Conservation (phyloP, 2,329 filamentous ascomycete species). For the Ceratocystis lukuohia region DNA sequence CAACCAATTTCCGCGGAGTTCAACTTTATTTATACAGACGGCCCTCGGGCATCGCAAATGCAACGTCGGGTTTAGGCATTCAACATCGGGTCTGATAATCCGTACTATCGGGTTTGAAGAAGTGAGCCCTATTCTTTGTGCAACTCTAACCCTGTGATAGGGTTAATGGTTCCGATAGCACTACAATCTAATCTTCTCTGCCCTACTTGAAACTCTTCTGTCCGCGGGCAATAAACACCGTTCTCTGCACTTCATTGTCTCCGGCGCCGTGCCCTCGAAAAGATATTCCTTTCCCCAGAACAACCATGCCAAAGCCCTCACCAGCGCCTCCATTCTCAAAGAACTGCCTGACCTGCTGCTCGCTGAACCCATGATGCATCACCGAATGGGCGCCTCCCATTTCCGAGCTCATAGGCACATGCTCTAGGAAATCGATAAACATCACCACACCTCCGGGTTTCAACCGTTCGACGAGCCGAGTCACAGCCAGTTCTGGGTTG, state of each 20-base stretch:
- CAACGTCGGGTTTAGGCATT: background rate
- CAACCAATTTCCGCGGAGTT: background rate
- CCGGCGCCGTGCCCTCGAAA: conserved; percentile 29
- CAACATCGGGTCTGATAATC: background rate
- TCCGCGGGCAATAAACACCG: conserved; percentile 27
- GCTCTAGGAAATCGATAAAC: conserved; percentile 53
- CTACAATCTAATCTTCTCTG: no score
- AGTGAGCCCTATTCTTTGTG: background rate
- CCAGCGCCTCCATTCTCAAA: conserved; percentile 51
- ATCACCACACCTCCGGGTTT: conserved; percentile 52
- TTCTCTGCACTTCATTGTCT: conserved; percentile 30
- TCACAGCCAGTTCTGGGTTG: conserved; percentile 46
- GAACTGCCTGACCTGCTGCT: conserved; percentile 43
- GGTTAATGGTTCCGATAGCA: background rate
- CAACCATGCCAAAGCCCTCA: conserved; percentile 42
- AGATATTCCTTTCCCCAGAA: conserved; percentile 38
- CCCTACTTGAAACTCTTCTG: conserved; percentile 16
- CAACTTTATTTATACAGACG: background rate
- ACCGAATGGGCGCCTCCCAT: conserved; percentile 28
- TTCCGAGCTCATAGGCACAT: conserved; percentile 27
- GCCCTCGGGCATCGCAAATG: background rate
- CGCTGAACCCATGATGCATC: conserved; percentile 51
- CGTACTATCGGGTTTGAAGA: background rate
- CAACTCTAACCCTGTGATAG: background rate
- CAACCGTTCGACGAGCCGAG: conserved; percentile 46